Evolutionary conservation across 2,329 filamentous ascomycete species (phyloP).

Genomic region (Cyphellophora europaea): DNA sequence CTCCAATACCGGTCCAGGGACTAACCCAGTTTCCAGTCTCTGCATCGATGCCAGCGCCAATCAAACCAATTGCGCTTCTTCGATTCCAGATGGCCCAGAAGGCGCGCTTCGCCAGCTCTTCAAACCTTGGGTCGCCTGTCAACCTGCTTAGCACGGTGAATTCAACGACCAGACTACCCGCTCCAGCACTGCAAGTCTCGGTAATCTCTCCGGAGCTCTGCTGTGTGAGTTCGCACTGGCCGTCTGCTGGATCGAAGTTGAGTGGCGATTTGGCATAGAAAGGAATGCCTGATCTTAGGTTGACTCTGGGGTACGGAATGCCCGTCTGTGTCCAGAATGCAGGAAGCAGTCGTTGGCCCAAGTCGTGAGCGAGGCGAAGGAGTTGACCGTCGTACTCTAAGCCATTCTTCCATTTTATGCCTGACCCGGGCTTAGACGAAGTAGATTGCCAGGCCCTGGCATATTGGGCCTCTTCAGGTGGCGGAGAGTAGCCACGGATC

Average conservation of each 20-base stretch:
- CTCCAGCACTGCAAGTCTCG: conserved; percentile 92
- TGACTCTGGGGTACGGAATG: conserved; percentile 89
- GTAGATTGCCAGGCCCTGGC: conserved; percentile 33
- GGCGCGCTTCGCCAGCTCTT: conserved; percentile 77
- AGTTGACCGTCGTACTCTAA: conserved; percentile 85
- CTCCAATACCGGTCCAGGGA: conserved; percentile 85
- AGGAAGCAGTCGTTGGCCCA: conserved; percentile 74
- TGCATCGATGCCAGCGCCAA: conserved; percentile 86
- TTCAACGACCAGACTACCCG: conserved; percentile 89
- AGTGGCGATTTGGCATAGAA: conserved; percentile 84
- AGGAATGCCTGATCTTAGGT: conserved; percentile 79
- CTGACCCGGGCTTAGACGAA: conserved; percentile 7
- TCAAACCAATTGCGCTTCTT: conserved; percentile 73
- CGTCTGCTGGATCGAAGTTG: conserved; percentile 31
- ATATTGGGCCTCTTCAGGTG: conserved; percentile 25
- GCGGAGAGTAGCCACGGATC: conserved; percentile 65
- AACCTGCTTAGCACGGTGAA: conserved; percentile 84
- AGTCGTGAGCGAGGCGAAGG: conserved; percentile 76
- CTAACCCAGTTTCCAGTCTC: conserved; percentile 86
- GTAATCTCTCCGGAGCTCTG: conserved; percentile 56
- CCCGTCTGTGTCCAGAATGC: conserved; percentile 88
- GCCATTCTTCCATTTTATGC: conserved; percentile 63
- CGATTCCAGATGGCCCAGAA: conserved; percentile 97
- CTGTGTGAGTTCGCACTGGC: conserved; percentile 12
- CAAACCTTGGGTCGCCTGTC: conserved; percentile 79